phyloP scores from a whole-genome alignment of 805 yeast genomes.

The Wickerhamiella kazuoi region DNA sequence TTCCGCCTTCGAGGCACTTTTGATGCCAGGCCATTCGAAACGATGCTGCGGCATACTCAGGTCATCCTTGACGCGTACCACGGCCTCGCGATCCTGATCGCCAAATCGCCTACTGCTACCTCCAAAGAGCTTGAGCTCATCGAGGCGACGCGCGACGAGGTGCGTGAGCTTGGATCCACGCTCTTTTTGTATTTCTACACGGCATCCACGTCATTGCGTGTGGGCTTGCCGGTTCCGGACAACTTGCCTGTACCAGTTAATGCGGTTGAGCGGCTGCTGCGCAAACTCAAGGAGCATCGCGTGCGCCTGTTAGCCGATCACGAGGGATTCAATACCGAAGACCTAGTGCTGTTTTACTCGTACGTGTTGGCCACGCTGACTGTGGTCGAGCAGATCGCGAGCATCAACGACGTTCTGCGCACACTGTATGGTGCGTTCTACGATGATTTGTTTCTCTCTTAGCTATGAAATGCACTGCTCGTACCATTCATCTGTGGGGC shows the following conservation, averaged over 20 bases:
- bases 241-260: conserved; percentile 64
- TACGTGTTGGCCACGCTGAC: conserved; percentile 56
- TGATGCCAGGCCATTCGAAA: conserved; percentile 35
- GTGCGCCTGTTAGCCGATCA: conserved; percentile 9
- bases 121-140: conserved; percentile 40
- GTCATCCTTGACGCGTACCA: conserved; percentile 58
- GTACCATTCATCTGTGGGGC: neutral
- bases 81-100: conserved; percentile 50
- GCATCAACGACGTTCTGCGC: conserved; percentile 35
- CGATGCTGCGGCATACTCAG: conserved; percentile 38
- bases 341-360: conserved; percentile 59
- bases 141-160: conserved; percentile 30
- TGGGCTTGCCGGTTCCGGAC: conserved; percentile 62
- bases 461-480: neutral
- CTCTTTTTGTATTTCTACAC: conserved; percentile 56
- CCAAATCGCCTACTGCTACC: conserved; percentile 38
- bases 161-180: conserved; percentile 53
- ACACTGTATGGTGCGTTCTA: conserved; percentile 48
- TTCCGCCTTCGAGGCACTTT: conserved; percentile 58
- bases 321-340: conserved; percentile 33
- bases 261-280: conserved; percentile 51
- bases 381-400: conserved; percentile 46
- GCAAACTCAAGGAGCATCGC: conserved; percentile 45
- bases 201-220: conserved; percentile 45
- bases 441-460: conserved; percentile 34